Evolutionary conservation across 2,329 filamentous ascomycete genomes (phyloP).

Genomic region (Penicillium sp.): DNA sequence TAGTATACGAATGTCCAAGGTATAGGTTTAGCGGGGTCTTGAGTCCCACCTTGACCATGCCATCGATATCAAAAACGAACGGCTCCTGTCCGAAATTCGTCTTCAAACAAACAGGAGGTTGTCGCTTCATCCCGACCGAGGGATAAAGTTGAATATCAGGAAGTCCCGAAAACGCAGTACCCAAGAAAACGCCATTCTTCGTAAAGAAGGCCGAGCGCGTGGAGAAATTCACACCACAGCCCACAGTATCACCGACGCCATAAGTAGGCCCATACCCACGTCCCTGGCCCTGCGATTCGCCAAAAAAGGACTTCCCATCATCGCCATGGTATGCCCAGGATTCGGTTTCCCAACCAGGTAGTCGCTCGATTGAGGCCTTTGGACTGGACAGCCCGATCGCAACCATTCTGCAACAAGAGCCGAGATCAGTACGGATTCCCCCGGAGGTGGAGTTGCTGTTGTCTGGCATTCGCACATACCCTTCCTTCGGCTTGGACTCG

Average conservation of each 20-base stretch:
- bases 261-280: conserved; percentile 66
- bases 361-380: conserved; percentile 62
- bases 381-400: conserved; percentile 65
- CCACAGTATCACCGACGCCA: conserved; percentile 62
- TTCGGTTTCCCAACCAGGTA: conserved; percentile 69
- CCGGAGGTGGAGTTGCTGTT: background rate
- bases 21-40: no score
- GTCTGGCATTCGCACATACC: conserved; percentile 49
- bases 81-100: conserved; percentile 70
- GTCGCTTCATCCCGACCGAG: conserved; percentile 68
- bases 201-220: conserved; percentile 67
- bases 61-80: conserved; percentile 91
- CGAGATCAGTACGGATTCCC: background rate
- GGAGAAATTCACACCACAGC: conserved; percentile 68
- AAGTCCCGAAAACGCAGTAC: conserved; percentile 56
- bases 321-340: conserved; percentile 71
- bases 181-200: conserved; percentile 64
- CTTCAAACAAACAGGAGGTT: conserved; percentile 60
- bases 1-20: no score
- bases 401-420: conserved; percentile 37
- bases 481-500: conserved; percentile 68
- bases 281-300: conserved; percentile 57
- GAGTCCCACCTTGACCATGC: conserved; percentile 77
- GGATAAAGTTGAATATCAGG: conserved; percentile 54
- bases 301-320: conserved; percentile 66